Conservation (phyloP, 306 rosid species). For the Lathyrus tuberosus region DNA sequence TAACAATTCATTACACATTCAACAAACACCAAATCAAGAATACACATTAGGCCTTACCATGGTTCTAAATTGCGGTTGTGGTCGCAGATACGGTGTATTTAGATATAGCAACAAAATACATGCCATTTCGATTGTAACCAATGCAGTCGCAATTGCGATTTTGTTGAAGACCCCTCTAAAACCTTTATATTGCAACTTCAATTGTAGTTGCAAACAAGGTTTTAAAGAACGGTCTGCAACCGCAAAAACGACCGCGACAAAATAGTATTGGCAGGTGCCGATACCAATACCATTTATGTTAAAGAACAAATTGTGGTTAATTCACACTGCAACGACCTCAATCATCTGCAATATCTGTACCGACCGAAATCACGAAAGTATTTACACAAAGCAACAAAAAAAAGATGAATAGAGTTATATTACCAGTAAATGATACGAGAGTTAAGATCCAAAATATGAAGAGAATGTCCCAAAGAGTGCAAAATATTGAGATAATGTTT, state of each 20-base stretch:
- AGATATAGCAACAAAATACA: neutral
- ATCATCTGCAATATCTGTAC: too few species aligned
- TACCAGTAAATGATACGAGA: slow-evolving; percentile 79
- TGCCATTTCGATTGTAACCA: neutral
- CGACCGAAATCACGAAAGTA: too few species aligned
- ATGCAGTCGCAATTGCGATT: neutral
- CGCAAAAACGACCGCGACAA: too few species aligned
- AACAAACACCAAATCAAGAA: slow-evolving; percentile 12
- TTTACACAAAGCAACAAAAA: neutral
- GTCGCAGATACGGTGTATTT: neutral
- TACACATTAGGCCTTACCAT: slow-evolving; percentile 3
- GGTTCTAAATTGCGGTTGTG: neutral
- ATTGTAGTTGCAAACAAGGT: neutral
- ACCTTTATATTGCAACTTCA: neutral
- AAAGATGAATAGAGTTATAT: slow-evolving; percentile 1
- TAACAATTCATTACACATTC: slow-evolving; percentile 30
- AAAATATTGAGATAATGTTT: slow-evolving; percentile 80
- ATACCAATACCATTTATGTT: too few species aligned
- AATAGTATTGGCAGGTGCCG: too few species aligned
- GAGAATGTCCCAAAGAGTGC: slow-evolving; percentile 95
- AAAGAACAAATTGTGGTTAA: too few species aligned
- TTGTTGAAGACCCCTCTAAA: neutral
- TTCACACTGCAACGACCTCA: too few species aligned
- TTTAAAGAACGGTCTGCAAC: too few species aligned
- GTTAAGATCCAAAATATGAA: slow-evolving; percentile 80